Conservation (phyloP, 2,329 filamentous ascomycete species). For the Pyrenophora graminea region DNA sequence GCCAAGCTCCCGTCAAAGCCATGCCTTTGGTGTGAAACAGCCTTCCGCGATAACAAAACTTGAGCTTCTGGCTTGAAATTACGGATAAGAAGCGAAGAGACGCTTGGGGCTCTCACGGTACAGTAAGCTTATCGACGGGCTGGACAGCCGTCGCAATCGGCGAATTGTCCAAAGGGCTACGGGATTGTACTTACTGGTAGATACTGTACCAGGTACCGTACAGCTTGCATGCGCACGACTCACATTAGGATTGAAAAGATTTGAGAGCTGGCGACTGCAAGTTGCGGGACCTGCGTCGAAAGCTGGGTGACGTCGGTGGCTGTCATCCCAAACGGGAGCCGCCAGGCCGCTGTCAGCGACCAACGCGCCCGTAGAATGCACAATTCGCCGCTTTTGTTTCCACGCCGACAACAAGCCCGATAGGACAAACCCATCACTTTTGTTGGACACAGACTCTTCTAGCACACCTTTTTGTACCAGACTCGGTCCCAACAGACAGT, state of each 20-base stretch:
- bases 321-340: constrained; percentile 1
- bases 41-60: constrained; percentile 13
- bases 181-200: background rate
- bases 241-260: constrained; percentile 2
- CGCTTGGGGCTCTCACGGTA: background rate
- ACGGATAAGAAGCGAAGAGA: constrained; percentile 5
- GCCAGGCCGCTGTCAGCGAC: constrained; percentile 4
- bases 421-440: background rate
- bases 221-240: background rate
- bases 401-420: background rate
- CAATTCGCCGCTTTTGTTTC: background rate
- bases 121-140: background rate
- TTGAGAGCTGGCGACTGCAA: background rate
- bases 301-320: constrained; percentile 14
- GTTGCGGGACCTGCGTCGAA: constrained; percentile 13
- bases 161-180: background rate
- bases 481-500: constrained; percentile 22
- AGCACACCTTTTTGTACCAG: constrained; percentile 2
- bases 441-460: constrained; percentile 4
- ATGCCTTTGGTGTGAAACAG: constrained; percentile 11
- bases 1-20: constrained; percentile 14
- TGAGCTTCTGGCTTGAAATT: constrained; percentile 12
- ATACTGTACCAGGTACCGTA: background rate
- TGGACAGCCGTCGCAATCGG: background rate
- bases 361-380: background rate